Conservation (phyloP, 2,329 filamentous ascomycete species). For the Diaporthe humulicola region DNA sequence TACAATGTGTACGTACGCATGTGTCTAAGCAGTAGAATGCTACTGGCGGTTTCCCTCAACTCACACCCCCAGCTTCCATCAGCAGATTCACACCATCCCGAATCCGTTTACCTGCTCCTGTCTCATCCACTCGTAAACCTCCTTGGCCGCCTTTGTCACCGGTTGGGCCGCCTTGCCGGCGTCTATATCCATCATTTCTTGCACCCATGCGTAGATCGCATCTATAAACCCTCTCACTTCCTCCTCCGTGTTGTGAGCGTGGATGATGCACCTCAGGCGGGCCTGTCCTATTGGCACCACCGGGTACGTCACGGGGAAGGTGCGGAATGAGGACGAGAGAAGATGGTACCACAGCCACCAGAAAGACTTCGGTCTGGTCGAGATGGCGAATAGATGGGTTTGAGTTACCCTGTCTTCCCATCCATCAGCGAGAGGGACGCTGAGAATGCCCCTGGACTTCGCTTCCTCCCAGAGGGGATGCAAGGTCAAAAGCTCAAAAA, state of each 20-base stretch:
- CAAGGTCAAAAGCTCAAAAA: not conserved
- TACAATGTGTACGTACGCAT: not conserved
- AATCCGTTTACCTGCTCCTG: not conserved
- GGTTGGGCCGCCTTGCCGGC: slow-evolving; percentile 36
- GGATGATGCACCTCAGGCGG: slow-evolving; percentile 53
- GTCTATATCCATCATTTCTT: slow-evolving; percentile 49
- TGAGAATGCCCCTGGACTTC: not conserved
- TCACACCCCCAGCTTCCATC: not conserved
- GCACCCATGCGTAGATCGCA: slow-evolving; percentile 49
- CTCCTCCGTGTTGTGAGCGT: slow-evolving; percentile 53
- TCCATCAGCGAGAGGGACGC: not conserved
- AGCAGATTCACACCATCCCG: not conserved
- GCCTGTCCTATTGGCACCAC: slow-evolving; percentile 53
- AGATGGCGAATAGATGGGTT: not conserved
- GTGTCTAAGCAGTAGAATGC: not conserved
- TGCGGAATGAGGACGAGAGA: slow-evolving; percentile 35
- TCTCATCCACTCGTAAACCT: slow-evolving; percentile 41
- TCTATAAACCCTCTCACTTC: slow-evolving; percentile 49
- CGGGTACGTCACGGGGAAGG: slow-evolving; percentile 51
- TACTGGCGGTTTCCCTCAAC: not conserved
- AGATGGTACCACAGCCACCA: slow-evolving; percentile 43
- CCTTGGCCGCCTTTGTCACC: slow-evolving; percentile 41
- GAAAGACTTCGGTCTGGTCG: slow-evolving; percentile 25
- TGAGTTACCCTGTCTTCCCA: not conserved
- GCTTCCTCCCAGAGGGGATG: not conserved